These are phyloP conservation scores for Trypanosoma caninum DNA, from an alignment of 208 protist species.

Conservation along the genomic window DNA sequence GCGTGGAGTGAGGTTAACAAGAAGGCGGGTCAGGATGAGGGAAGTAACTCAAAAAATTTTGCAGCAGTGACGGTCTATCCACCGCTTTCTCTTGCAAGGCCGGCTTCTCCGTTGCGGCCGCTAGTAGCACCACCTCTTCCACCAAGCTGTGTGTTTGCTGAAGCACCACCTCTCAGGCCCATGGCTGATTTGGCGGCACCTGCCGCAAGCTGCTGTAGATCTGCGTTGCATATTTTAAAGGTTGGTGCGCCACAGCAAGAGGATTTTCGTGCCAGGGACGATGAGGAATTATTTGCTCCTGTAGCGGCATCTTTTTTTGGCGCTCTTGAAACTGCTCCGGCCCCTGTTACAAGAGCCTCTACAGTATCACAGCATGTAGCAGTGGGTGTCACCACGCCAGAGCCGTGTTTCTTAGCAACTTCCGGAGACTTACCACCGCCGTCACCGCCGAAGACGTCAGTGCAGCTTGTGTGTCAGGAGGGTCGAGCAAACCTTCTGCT, in stretches of 20 bases:
- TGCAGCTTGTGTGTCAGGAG: no score
- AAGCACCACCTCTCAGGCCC: conserved; percentile 41
- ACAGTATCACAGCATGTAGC: not conserved
- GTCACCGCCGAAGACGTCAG: no score
- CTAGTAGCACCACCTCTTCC: conserved; percentile 49
- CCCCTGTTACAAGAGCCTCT: not conserved
- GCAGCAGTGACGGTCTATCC: not conserved
- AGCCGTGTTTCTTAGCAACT: no score
- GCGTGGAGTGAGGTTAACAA: not conserved
- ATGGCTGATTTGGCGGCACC: conserved; percentile 1
- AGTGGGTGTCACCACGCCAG: not conserved
- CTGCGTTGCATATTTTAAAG: not conserved
- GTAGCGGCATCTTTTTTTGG: not conserved
- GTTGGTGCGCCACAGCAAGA: not conserved
- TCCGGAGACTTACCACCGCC: no score
- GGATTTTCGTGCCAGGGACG: not conserved
- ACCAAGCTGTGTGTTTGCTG: conserved; percentile 48
- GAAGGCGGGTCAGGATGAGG: not conserved
- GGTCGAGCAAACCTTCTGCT: not conserved
- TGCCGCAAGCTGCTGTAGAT: not conserved
- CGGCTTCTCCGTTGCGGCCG: conserved; percentile 4
- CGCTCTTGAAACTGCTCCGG: conserved; percentile 2
- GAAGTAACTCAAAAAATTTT: not conserved
- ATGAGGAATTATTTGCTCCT: not conserved
- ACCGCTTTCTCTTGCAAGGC: conserved; percentile 13